phyloP scores from a whole-genome alignment of 306 rosid species.

The Ziziphus jujuba region DNA sequence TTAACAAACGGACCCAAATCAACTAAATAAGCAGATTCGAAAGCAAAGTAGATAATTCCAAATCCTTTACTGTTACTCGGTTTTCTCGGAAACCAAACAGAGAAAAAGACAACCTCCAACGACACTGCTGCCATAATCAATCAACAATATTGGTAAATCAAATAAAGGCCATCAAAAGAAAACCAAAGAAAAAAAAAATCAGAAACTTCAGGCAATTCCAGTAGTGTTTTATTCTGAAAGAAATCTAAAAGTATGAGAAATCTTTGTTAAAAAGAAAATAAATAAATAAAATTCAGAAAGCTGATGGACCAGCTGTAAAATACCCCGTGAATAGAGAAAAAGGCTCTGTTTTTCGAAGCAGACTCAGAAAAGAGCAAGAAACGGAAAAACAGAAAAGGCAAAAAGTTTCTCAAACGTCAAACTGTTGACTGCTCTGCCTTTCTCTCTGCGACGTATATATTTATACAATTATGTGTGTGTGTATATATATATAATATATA shows the following conservation, averaged over 20 bases:
- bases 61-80: not conserved
- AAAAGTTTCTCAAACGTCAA: not conserved
- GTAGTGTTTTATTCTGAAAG: not conserved
- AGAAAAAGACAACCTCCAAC: not conserved
- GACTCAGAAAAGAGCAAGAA: not conserved
- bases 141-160: not conserved
- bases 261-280: not conserved
- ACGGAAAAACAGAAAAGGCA: no score
- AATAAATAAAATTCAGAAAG: not conserved
- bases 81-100: slow-evolving; percentile 23
- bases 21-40: not conserved
- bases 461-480: not conserved
- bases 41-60: not conserved
- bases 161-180: not conserved
- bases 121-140: not conserved
- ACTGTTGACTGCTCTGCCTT: slow-evolving; percentile 7
- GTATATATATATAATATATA: not conserved
- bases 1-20: slow-evolving; percentile 1
- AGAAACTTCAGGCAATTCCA: not conserved
- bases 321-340: not conserved
- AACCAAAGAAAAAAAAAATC: not conserved
- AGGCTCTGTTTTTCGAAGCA: not conserved
- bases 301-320: not conserved
- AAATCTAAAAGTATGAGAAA: not conserved
- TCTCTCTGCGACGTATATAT: not conserved